Evolutionary conservation across 2,329 filamentous ascomycete genomes (phyloP), one percentile per base, ranked within the genome.

Genomic region (Colletotrichum navitas): DNA sequence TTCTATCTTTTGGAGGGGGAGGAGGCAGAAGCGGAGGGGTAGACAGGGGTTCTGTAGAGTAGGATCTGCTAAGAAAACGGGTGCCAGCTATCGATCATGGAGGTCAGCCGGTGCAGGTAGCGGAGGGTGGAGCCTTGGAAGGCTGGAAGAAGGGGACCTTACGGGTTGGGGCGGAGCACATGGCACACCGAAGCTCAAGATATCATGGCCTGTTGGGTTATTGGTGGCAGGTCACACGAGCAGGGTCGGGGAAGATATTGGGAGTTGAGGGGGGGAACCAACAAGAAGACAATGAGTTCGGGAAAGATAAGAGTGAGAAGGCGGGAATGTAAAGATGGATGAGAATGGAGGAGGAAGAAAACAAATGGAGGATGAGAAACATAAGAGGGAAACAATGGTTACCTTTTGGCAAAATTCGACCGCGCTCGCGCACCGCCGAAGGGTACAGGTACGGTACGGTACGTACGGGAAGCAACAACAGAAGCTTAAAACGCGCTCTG

Each of bases 31-130:
- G 49, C 55, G 55, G 68, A 63, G 59, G 68, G 49, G 65, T 51
- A 26, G 36, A 58, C 45, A 68, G 59, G 65, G 59, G 61, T 61
- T 63, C 58, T 66, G 24, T 11, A 36, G 10, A 36, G 34, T 54
- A 52, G 59, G 68, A 68, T 71, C 68, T 71, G 59, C 65, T 71
- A 63, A 63, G 58, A 68, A 51, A 54, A 68, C 59, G 68, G 59
- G 39, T 71, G 36, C 68, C 68, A 65, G 65, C 68, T 71, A 71
- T 71, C 65, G 68, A 64, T 64, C 55, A 56, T 63, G 65, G 65
- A 68, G 68, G 68, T 71, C 68, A 71, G 68, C 68, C 67, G 68
- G 62, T 71, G 65, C 68, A 64, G 65, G 62, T 71, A 64, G 68
- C 59, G 68, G 65, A 59, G 45, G 41, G 65, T 71, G 59, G 68